A percentile compares a stretch with the other conserved stretches of the same genome.
These are phyloP conservation scores for Starmerella floricola DNA, from an alignment of 805 yeast genomes.

Conservation along the genomic window DNA sequence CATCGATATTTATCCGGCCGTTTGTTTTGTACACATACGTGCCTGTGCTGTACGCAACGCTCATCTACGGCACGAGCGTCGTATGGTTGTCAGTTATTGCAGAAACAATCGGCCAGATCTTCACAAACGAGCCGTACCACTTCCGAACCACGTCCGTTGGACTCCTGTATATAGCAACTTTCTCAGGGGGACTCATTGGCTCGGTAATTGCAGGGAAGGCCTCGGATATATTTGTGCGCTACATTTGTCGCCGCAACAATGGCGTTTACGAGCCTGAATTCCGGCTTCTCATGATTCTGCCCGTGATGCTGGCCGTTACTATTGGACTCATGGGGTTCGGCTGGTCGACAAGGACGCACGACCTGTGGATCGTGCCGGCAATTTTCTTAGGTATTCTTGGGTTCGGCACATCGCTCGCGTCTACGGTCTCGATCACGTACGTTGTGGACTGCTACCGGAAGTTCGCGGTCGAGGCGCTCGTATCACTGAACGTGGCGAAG, in stretches of 20 bases:
- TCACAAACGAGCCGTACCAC: slow-evolving; percentile 35
- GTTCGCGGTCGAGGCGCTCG: slow-evolving; percentile 49
- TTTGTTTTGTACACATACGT: slow-evolving; percentile 41
- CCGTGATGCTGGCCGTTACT: slow-evolving; percentile 34
- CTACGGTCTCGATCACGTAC: slow-evolving; percentile 50
- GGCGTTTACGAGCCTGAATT: slow-evolving; percentile 57
- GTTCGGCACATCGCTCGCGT: slow-evolving; percentile 50
- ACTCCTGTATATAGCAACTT: slow-evolving; percentile 43
- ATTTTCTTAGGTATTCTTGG: slow-evolving; percentile 44
- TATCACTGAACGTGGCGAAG: slow-evolving; percentile 43
- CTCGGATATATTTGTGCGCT: slow-evolving; percentile 39
- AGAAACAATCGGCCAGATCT: slow-evolving; percentile 43
- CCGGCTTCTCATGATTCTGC: slow-evolving; percentile 42
- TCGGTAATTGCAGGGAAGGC: slow-evolving; percentile 42
- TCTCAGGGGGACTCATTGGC: slow-evolving; percentile 46
- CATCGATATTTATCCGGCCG: slow-evolving; percentile 46
- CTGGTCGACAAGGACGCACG: slow-evolving; percentile 40
- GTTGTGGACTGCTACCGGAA: slow-evolving; percentile 45
- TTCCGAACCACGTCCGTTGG: slow-evolving; percentile 40
- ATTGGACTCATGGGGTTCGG: slow-evolving; percentile 54
- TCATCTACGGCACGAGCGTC: slow-evolving; percentile 45
- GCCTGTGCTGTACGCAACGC: slow-evolving; percentile 38
- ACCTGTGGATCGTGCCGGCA: slow-evolving; percentile 47
- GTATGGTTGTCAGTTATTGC: slow-evolving; percentile 54
- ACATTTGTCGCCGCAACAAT: slow-evolving; percentile 35